Percentiles rank a stretch among this genome's conserved stretches.
Conservation (phyloP, 139 green algal genomes). For the Cymbomonas tetramitiformis region DNA sequence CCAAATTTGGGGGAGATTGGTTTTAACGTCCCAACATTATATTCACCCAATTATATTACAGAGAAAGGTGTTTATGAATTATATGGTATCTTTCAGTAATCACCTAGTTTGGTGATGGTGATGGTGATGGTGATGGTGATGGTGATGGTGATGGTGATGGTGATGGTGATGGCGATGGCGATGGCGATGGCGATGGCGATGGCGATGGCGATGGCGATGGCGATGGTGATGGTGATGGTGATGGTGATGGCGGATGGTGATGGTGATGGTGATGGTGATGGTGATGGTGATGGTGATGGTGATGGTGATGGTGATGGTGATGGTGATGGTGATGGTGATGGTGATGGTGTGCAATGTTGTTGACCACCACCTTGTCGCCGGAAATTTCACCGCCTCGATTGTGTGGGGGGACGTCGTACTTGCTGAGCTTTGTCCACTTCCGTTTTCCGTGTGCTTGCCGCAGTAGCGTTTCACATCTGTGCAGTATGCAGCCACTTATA, state of each 20-base stretch:
- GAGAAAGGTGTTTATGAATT: too few species aligned
- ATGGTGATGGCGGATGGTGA: constrained; percentile 9
- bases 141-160: constrained; percentile 1
- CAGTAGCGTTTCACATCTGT: too few species aligned
- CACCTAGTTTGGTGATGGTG: constrained; percentile 9
- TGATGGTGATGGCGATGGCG: constrained; percentile 2
- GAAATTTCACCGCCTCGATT: too few species aligned
- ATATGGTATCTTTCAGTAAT: too few species aligned
- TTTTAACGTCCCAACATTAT: too few species aligned
- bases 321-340: constrained; percentile 6
- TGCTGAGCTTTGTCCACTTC: too few species aligned
- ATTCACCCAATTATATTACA: too few species aligned
- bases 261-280: constrained; percentile 21
- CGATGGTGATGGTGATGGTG: constrained; percentile 1
- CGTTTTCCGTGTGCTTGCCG: too few species aligned
- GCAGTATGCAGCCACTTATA: too few species aligned
- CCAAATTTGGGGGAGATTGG: too few species aligned
- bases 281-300: constrained; percentile 21
- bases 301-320: constrained; percentile 19
- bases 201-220: constrained; percentile 5
- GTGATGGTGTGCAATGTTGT: constrained; percentile 13
- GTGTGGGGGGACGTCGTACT: too few species aligned
- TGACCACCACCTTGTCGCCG: too few species aligned
- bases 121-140: constrained; percentile 11
- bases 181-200: constrained; percentile 8